Conservation (phyloP, 139 green algal genomes). For the Coelastrella sp. region DNA sequence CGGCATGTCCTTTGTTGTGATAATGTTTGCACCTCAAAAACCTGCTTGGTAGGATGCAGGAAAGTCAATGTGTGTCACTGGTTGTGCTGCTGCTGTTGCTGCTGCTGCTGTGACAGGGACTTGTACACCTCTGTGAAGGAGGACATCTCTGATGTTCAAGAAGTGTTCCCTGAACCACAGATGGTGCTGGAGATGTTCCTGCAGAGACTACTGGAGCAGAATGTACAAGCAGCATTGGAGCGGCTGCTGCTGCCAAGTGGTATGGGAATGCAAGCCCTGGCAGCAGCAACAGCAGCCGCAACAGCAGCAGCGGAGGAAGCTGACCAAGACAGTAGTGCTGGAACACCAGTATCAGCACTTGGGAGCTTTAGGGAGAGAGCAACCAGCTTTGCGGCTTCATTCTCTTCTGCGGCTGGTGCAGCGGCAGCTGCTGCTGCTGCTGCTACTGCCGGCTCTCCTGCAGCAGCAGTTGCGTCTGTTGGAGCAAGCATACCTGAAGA, state of each 20-base stretch:
- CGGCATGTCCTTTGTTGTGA: too few relatives aligned
- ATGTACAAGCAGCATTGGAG: slow-evolving; percentile 63
- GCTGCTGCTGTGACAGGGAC: slow-evolving; percentile 23
- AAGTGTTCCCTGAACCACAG: slow-evolving; percentile 59
- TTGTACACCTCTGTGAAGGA: slow-evolving; percentile 59
- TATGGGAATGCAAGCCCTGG: slow-evolving; percentile 20
- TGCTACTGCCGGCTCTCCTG: neutral
- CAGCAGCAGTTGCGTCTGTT: slow-evolving; percentile 64
- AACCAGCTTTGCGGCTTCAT: slow-evolving; percentile 10
- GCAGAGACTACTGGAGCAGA: slow-evolving; percentile 74
- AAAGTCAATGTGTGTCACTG: too few relatives aligned
- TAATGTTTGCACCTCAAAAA: too few relatives aligned
- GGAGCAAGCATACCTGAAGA: slow-evolving; percentile 65
- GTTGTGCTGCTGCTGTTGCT: neutral
- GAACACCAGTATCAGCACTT: neutral
- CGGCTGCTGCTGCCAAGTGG: slow-evolving; percentile 51
- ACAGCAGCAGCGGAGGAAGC: neutral
- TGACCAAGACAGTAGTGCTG: neutral
- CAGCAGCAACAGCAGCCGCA: slow-evolving; percentile 26
- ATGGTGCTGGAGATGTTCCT: slow-evolving; percentile 59
- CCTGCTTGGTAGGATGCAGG: too few relatives aligned
- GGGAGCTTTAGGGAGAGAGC: slow-evolving; percentile 10
- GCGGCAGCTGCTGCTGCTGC: neutral
- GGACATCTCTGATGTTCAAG: slow-evolving; percentile 62
- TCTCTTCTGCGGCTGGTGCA: neutral